Evolutionary conservation across 2,329 filamentous ascomycete genomes (phyloP), one percentile per base, ranked within the genome.

Genomic region (Aspergillus phoenicis): DNA sequence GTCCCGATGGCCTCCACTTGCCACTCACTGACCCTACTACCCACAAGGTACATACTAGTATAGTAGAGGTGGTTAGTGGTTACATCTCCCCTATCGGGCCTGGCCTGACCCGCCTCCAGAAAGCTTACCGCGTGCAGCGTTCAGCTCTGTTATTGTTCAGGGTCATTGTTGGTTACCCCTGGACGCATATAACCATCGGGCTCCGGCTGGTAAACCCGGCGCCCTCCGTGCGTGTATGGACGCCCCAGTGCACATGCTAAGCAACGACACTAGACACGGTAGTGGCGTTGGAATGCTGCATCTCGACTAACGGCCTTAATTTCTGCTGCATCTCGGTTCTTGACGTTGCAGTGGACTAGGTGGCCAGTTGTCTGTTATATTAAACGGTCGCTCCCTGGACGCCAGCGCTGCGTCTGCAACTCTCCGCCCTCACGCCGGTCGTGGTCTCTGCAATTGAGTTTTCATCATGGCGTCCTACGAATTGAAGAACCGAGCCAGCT

Each of bases 401-500:
- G n/a, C 13, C 24, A n/a, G 20, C 28, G 26, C 13, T 51, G 26
- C 13, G 45, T 3, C 45, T 33, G 26, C 47, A n/a, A 26, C 13
- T 28, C 20, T 26, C 4, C 10, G 7, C 7, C n/a, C 47, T 33
- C 47, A 51, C 28, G 47, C 26, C 48, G 48, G 39, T 58, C 47
- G 33, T 30, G 47, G 26, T 33, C 45, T 26, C 4, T 11, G 15
- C 45, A 49, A 49, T 8, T 36, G 15, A 6, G 8, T 8, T 51
- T 17, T 17, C 30, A 45, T 20, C 11, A 64, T 62, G 62, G 33
- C 52, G 6, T 54, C 52, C 15, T 47, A 59, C 15, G 53, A 62
- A 36, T 20, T 60, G 57, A 57, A 64, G 11, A 30, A 54, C 20
- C 36, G 28, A 20, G 22, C 28, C 8, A 51, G 15, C 26, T 57